phyloP scores from a whole-genome alignment of 257 asterid genomes.

The Craterostigma plantagineum region DNA sequence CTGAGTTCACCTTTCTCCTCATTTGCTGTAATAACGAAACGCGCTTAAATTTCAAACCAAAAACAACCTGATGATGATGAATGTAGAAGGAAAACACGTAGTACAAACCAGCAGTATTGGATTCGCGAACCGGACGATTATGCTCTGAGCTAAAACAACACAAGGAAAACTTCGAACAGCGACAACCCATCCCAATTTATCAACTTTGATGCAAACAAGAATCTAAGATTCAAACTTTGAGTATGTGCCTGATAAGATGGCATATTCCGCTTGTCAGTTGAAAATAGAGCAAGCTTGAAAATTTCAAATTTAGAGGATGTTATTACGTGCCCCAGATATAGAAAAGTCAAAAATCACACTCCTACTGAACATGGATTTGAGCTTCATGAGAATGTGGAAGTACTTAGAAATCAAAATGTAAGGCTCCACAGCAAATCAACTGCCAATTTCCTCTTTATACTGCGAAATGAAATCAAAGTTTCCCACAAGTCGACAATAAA shows the following conservation, averaged over 20 bases:
- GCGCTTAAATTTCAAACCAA: too few species aligned
- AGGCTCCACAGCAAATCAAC: not conserved
- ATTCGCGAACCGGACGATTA: constrained; percentile 25
- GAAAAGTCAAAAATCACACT: too few species aligned
- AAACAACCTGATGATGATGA: too few species aligned
- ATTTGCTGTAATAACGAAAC: constrained; percentile 22
- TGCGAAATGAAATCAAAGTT: constrained; percentile 4
- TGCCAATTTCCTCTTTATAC: constrained; percentile 2
- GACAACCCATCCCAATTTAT: constrained; percentile 32
- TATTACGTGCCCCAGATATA: too few species aligned
- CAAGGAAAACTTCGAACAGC: constrained; percentile 22
- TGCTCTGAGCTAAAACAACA: constrained; percentile 30
- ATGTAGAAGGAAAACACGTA: too few species aligned
- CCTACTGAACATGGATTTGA: too few species aligned
- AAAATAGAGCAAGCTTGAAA: not conserved
- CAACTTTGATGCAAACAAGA: constrained; percentile 8
- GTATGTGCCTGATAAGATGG: constrained; percentile 10
- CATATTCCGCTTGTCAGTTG: constrained; percentile 2
- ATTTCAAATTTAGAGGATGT: not conserved
- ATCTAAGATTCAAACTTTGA: constrained; percentile 10
- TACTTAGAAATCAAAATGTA: not conserved
- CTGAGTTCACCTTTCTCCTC: constrained; percentile 57
- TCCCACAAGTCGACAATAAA: constrained; percentile 1
- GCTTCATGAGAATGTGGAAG: too few species aligned
- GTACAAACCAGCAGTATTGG: constrained; percentile 19